These are phyloP conservation scores for Phytophthora nicotianae DNA, from an alignment of 352 stramenopile species.

Conservation along the genomic window DNA sequence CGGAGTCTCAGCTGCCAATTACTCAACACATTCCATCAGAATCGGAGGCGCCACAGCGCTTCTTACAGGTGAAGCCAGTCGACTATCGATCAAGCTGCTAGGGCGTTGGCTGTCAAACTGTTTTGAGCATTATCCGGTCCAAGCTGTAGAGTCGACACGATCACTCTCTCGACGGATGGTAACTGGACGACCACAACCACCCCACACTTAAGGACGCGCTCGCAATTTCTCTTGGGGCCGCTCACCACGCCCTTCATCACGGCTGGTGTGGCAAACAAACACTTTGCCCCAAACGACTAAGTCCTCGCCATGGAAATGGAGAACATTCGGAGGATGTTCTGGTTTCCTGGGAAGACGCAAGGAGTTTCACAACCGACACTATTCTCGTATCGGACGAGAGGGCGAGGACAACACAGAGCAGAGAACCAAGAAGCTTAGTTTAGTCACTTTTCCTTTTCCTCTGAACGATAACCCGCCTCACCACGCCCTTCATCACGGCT, in stretches of 20 bases:
- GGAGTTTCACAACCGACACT: too few species aligned
- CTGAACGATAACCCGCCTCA: too few species aligned
- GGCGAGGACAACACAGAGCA: too few species aligned
- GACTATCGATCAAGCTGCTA: constrained; percentile 8
- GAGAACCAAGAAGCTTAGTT: too few species aligned
- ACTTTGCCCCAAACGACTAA: constrained; percentile 3
- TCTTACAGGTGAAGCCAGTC: neutral
- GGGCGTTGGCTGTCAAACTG: constrained; percentile 14
- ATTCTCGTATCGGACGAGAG: too few species aligned
- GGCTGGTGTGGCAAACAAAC: neutral
- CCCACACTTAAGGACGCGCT: neutral
- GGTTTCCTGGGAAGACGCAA: too few species aligned
- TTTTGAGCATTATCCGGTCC: constrained; percentile 10
- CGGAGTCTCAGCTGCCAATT: constrained; percentile 1
- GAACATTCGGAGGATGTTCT: too few species aligned
- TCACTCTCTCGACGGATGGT: neutral
- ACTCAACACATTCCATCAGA: constrained; percentile 14
- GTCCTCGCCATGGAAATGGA: neutral
- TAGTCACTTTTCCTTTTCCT: too few species aligned
- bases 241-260: neutral
- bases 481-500: neutral
- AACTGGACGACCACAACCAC: neutral
- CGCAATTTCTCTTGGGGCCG: constrained; percentile 4
- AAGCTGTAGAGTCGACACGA: constrained; percentile 1
- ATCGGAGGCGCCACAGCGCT: constrained; percentile 10